These are phyloP conservation scores for Iberis pinnata DNA, from an alignment of 345 rosid species.

Conservation along the genomic window DNA sequence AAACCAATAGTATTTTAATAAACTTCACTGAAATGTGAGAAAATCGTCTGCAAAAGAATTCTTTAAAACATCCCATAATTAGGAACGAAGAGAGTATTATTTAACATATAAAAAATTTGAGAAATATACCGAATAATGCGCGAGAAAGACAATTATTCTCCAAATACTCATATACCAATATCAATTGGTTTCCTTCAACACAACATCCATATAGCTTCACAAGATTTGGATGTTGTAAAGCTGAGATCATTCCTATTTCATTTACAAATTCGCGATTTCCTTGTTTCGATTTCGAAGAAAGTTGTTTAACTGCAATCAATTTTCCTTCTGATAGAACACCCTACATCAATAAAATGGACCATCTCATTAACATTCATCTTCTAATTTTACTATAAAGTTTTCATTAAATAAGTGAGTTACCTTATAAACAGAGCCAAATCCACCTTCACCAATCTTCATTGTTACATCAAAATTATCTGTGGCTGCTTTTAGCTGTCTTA, in stretches of 20 bases:
- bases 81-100: too few species aligned
- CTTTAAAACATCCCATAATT: too few species aligned
- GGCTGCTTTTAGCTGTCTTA: conserved; percentile 62
- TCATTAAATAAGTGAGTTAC: conserved; percentile 29
- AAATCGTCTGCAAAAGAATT: too few species aligned
- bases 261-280: conserved; percentile 71
- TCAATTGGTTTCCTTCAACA: conserved; percentile 64
- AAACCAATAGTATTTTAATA: too few species aligned
- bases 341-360: conserved; percentile 30
- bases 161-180: conserved; percentile 65
- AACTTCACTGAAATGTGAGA: too few species aligned
- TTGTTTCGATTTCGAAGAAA: conserved; percentile 66
- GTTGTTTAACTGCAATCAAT: conserved; percentile 59
- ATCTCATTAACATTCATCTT: too few species aligned
- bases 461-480: conserved; percentile 53
- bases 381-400: not conserved
- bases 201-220: conserved; percentile 70
- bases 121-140: conserved; percentile 51
- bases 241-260: conserved; percentile 76
- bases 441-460: conserved; percentile 73
- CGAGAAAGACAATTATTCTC: conserved; percentile 67
- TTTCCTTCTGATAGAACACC: conserved; percentile 65
- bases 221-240: conserved; percentile 72
- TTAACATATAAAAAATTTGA: too few species aligned
- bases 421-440: conserved; percentile 71